Conservation (phyloP, 2,329 filamentous ascomycete species). For the Diatrype stigma region DNA sequence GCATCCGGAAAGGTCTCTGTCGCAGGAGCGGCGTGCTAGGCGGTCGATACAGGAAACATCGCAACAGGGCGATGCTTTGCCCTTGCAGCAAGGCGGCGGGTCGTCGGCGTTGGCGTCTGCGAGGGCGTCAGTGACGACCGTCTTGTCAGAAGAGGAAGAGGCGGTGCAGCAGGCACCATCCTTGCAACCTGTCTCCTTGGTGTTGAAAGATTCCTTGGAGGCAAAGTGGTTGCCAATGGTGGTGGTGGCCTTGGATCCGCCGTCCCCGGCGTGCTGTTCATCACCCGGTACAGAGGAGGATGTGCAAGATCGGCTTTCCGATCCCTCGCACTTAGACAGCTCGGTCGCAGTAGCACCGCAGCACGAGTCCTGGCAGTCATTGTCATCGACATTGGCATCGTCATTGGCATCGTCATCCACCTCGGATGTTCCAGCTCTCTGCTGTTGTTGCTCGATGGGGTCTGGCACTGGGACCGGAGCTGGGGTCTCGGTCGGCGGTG, state of each 20-base stretch:
- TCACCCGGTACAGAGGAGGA: not conserved
- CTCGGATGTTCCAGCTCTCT: conserved; percentile 3
- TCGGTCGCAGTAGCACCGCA: not conserved
- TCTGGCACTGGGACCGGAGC: not conserved
- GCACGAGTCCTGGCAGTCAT: not conserved
- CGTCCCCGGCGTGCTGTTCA: not conserved
- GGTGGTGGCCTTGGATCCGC: not conserved
- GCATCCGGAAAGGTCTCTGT: conserved; percentile 8
- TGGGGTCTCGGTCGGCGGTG: not conserved
- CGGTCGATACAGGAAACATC: conserved; percentile 23
- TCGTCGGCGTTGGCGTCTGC: too few species aligned
- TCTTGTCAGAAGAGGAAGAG: too few species aligned
- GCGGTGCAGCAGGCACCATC: conserved; percentile 11
- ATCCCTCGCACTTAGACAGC: not conserved
- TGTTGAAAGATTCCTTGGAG: not conserved
- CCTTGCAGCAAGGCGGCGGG: conserved; percentile 14
- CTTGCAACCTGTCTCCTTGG: not conserved
- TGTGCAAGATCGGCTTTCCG: not conserved
- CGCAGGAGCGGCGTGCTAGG: conserved; percentile 12
- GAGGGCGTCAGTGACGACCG: not conserved
- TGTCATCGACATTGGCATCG: not conserved
- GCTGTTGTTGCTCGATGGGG: conserved; percentile 5
- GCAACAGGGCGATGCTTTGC: conserved; percentile 33
- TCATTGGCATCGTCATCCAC: not conserved
- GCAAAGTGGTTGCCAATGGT: conserved; percentile 1